These are phyloP conservation scores for Staphylotrichum longicolle DNA, from an alignment of 495 filamentous ascomycete genomes.

Conservation along the genomic window DNA sequence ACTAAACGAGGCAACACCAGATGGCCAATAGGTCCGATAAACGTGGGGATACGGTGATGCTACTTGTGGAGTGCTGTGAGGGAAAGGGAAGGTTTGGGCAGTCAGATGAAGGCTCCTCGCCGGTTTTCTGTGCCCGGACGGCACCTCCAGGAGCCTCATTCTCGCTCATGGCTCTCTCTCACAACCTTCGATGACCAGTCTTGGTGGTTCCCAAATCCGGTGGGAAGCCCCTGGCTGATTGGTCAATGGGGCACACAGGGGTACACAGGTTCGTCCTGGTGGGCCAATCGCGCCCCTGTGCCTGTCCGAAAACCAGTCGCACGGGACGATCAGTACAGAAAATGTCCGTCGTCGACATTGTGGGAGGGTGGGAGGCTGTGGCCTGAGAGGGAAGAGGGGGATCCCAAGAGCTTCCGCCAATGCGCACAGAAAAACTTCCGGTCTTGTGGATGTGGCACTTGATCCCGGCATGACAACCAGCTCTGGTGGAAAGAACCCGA, in stretches of 20 bases:
- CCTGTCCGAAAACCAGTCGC: slow-evolving; percentile 12
- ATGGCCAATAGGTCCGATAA: slow-evolving; percentile 17
- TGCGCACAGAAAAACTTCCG: neutral
- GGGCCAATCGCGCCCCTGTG: slow-evolving; percentile 14
- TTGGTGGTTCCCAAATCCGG: slow-evolving; percentile 12
- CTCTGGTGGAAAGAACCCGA: neutral
- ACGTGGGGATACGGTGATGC: slow-evolving; percentile 16
- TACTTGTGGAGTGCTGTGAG: slow-evolving; percentile 3
- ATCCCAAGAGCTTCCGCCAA: neutral
- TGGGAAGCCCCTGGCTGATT: slow-evolving; percentile 20
- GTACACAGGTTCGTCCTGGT: no score
- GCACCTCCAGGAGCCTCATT: slow-evolving; percentile 18
- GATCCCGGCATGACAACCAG: no score
- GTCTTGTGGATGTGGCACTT: neutral
- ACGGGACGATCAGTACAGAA: neutral
- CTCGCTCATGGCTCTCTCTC: slow-evolving; percentile 3
- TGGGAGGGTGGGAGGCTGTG: neutral
- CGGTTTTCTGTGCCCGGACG: slow-evolving; percentile 19
- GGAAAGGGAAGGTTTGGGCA: slow-evolving; percentile 16
- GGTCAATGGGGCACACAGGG: slow-evolving; percentile 15
- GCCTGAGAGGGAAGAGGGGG: neutral
- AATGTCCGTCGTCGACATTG: neutral
- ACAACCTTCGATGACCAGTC: neutral
- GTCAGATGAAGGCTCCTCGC: slow-evolving; percentile 5
- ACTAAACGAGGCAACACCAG: slow-evolving; percentile 24